Conservation (phyloP, 441 rosid species). For the Gossypium aridum region DNA sequence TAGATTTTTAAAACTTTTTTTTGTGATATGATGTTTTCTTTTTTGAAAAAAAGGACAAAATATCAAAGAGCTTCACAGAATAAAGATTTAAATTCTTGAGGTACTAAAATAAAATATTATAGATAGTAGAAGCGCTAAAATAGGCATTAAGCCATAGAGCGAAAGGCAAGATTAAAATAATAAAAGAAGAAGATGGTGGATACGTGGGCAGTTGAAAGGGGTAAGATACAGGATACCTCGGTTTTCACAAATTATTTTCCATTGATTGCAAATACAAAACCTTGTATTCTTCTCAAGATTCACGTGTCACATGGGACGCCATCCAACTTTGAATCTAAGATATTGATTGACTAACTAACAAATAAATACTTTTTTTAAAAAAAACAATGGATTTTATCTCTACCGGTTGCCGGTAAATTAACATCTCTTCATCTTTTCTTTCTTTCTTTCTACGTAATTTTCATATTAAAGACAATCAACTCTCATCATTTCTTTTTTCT, state of each 20-base stretch:
- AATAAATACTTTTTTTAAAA: not conserved
- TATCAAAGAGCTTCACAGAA: too few relatives aligned
- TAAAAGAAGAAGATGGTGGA: not conserved
- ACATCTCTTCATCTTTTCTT: not conserved
- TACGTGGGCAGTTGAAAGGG: not conserved
- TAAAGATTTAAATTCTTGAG: not conserved
- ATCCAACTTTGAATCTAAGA: not conserved
- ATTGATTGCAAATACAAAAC: too few relatives aligned
- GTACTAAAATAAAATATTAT: too few relatives aligned
- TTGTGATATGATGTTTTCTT: too few relatives aligned
- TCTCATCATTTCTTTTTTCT: not conserved
- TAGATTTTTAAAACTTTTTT: too few relatives aligned
- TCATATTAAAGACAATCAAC: not conserved
- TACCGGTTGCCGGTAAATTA: not conserved
- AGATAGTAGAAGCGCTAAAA: too few relatives aligned
- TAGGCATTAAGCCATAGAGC: not conserved
- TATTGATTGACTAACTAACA: not conserved
- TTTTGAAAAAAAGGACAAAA: too few relatives aligned
- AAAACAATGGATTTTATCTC: not conserved
- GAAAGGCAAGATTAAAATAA: not conserved
- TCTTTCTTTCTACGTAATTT: not conserved
- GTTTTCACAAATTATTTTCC: not conserved
- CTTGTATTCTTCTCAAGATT: not conserved
- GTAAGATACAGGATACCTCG: not conserved
- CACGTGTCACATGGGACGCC: not conserved